These are phyloP conservation scores for Gypsophila paniculata DNA, from an alignment of 179 eudicot species.

Conservation along the genomic window DNA sequence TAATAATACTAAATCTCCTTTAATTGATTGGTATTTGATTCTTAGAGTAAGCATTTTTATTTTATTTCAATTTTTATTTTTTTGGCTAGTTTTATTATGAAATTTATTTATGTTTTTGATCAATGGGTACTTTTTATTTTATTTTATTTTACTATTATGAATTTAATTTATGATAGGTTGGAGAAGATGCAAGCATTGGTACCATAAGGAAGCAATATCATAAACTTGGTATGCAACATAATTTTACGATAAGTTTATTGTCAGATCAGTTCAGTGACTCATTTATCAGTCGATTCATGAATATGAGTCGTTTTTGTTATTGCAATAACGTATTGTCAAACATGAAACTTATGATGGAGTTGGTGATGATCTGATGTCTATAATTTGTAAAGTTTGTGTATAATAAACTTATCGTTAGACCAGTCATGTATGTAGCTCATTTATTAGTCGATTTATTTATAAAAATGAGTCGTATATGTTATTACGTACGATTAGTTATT, in stretches of 20 bases:
- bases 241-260: background rate
- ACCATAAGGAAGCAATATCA: slow-evolving; percentile 54
- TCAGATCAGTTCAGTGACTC: too few species aligned
- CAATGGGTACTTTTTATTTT: background rate
- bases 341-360: too few species aligned
- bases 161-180: slow-evolving; percentile 37
- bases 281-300: background rate
- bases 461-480: background rate
- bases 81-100: background rate
- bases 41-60: slow-evolving; percentile 42
- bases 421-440: too few species aligned
- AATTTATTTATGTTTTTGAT: background rate
- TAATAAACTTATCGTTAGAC: background rate
- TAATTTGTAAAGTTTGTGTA: too few species aligned
- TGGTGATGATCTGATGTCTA: too few species aligned
- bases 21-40: slow-evolving; percentile 67
- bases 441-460: background rate
- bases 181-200: slow-evolving; percentile 46
- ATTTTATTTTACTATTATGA: background rate
- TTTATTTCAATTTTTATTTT: background rate
- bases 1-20: slow-evolving; percentile 22
- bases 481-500: background rate
- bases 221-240: slow-evolving; percentile 43
- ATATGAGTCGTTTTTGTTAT: background rate
- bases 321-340: too few species aligned